Evolutionary conservation across 179 eudicot genomes (phyloP), one percentile per base, ranked within the genome.

Genomic region (Silene noctiflora): DNA sequence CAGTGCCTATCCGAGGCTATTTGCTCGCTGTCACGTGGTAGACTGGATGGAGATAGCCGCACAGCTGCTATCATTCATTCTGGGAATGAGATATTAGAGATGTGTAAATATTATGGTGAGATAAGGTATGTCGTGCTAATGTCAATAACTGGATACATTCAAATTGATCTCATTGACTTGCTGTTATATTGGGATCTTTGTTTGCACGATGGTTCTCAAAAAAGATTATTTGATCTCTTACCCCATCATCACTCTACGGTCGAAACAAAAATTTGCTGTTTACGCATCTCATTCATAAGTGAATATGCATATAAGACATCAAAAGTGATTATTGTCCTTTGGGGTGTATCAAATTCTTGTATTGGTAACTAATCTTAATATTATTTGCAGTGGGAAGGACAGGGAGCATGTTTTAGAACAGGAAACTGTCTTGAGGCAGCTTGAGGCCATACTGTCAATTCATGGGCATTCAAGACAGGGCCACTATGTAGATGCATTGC

Each of bases 1-100:
- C 91, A 91, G 85, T 91, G 97, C 82, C 85, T 95, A 20, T 88
- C 97, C 67, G 99, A 95, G 87, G 97, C 97, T 62, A 88, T 93
- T 51, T 93, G 88, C 85, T 86, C 97, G 21, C 78, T 95, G 19
- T 87, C 97, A 72, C 99, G 95, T 70, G 99, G 99, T 79, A 93
- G 88, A 81, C 79, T 87, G 78, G 97, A 93, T 65, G 97, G 99
- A 67, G 95, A 91, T 63, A 95, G 95, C 86, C 87, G 87, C 78
- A 91, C 89, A 69, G 87, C 95, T 24, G 93, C 91, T 13, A 90
- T 93, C 46, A 73, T 95, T 78, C 96, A 93, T 81, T 89, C 93
- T 61, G 99, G 97, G 71, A 95, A 88, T 84, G 99, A 92, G 82
- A 88, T 93, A 70, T 72, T 91, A 67, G 92, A 91, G 80, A 83